A percentile compares a stretch with the other conserved stretches of the same genome.
phyloP scores from a whole-genome alignment of 805 yeast genomes.

The Candida coquimbonensis region DNA sequence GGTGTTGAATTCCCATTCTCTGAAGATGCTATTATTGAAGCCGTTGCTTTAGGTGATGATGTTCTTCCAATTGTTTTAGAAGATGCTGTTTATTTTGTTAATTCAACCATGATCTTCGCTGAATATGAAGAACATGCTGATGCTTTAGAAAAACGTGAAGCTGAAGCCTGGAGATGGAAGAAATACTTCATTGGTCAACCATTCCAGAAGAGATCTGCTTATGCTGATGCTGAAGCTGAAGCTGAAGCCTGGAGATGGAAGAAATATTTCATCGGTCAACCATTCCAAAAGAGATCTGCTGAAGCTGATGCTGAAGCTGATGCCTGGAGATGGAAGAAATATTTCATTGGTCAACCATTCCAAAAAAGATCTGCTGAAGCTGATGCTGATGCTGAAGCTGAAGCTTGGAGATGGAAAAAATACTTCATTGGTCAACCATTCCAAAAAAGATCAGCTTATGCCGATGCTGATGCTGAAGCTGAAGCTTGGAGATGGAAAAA shows the following conservation, averaged over 20 bases:
- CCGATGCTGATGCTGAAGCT: too few species aligned
- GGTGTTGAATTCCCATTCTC: slow-evolving; percentile 23
- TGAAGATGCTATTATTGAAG: slow-evolving; percentile 22
- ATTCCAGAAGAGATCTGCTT: slow-evolving; percentile 2
- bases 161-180: slow-evolving; percentile 21
- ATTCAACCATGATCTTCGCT: slow-evolving; percentile 18
- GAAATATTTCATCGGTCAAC: slow-evolving; percentile 5
- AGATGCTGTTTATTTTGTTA: slow-evolving; percentile 18
- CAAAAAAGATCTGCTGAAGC: slow-evolving; percentile 9
- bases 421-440: slow-evolving; percentile 15
- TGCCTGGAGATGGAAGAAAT: slow-evolving; percentile 7
- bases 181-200: slow-evolving; percentile 15
- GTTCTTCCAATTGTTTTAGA: slow-evolving; percentile 18
- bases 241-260: slow-evolving; percentile 16
- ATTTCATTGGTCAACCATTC: slow-evolving; percentile 13
- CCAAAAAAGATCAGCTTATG: not conserved
- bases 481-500: not conserved
- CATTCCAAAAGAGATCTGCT: slow-evolving; percentile 5
- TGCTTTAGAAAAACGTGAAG: slow-evolving; percentile 16
- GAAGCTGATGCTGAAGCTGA: slow-evolving; percentile 16
- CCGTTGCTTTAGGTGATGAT: slow-evolving; percentile 11
- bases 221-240: slow-evolving; percentile 8
- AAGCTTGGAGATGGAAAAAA: slow-evolving; percentile 14
- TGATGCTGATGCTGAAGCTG: slow-evolving; percentile 13
- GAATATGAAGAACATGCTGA: slow-evolving; percentile 10